Percentiles rank a stretch among this genome's conserved stretches.
phyloP scores from a whole-genome alignment of 2,329 filamentous ascomycete species.

The Niveomyces coronatus region DNA sequence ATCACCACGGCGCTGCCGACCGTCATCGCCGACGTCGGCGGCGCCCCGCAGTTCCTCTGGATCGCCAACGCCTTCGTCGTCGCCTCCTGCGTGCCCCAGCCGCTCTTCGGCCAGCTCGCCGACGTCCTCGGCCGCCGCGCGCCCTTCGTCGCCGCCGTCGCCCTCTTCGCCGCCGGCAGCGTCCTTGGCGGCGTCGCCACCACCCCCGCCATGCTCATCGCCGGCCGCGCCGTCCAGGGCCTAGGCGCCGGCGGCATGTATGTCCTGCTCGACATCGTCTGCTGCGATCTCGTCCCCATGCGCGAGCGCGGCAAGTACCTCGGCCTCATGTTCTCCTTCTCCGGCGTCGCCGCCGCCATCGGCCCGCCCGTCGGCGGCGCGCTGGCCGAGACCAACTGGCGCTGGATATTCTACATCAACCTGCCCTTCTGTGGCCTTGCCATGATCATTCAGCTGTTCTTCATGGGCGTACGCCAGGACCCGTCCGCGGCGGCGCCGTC shows the following conservation, averaged over 20 bases:
- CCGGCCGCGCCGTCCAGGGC: slow-evolving; percentile 69
- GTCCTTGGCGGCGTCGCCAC: slow-evolving; percentile 69
- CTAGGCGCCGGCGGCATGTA: slow-evolving; percentile 77
- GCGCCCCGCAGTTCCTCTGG: slow-evolving; percentile 74
- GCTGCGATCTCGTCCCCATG: too few species aligned
- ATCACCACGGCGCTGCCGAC: slow-evolving; percentile 77
- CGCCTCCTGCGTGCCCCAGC: slow-evolving; percentile 76
- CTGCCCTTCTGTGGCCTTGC: too few species aligned
- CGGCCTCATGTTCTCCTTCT: too few species aligned
- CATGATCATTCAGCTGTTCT: too few species aligned
- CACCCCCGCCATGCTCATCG: slow-evolving; percentile 57
- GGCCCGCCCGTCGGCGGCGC: too few species aligned
- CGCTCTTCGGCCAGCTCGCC: slow-evolving; percentile 72
- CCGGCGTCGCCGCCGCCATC: too few species aligned
- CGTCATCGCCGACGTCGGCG: slow-evolving; percentile 73
- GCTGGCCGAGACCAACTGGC: too few species aligned
- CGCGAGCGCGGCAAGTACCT: too few species aligned
- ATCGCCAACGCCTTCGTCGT: slow-evolving; percentile 80
- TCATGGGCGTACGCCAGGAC: too few species aligned
- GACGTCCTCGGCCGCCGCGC: slow-evolving; percentile 77
- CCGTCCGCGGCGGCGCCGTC: too few species aligned
- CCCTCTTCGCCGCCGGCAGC: slow-evolving; percentile 71
- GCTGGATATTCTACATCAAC: too few species aligned
- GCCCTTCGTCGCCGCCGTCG: slow-evolving; percentile 67
- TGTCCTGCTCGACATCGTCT: too few species aligned